Evolutionary conservation across 2,329 filamentous ascomycete genomes (phyloP).

Genomic region (Colletotrichum shisoi): DNA sequence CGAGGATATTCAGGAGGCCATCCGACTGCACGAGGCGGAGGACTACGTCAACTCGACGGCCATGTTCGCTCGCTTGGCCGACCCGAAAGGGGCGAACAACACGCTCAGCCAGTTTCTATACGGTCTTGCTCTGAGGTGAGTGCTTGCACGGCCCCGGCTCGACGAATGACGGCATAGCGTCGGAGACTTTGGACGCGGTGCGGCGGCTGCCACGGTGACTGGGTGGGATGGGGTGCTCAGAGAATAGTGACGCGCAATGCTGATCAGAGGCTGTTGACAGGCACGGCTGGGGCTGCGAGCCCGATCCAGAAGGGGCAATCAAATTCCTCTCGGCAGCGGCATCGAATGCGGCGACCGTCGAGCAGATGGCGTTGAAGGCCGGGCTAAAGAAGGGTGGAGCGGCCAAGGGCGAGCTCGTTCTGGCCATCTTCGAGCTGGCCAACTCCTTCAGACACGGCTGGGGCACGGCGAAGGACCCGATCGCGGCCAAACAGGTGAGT

Average conservation of each 20-base stretch:
- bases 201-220: slow-evolving; percentile 15
- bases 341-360: slow-evolving; percentile 86
- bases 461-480: slow-evolving; percentile 85
- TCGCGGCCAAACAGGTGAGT: slow-evolving; percentile 77
- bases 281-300: slow-evolving; percentile 89
- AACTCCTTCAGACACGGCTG: slow-evolving; percentile 95
- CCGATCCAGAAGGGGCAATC: slow-evolving; percentile 76
- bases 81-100: slow-evolving; percentile 86
- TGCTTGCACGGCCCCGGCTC: slow-evolving; percentile 41
- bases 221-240: not conserved
- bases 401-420: slow-evolving; percentile 93
- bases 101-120: slow-evolving; percentile 95
- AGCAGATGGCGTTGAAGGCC: slow-evolving; percentile 82
- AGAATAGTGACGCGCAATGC: slow-evolving; percentile 7
- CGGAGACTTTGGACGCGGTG: not conserved
- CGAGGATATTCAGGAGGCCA: slow-evolving; percentile 91
- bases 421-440: slow-evolving; percentile 94
- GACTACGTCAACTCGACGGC: slow-evolving; percentile 80
- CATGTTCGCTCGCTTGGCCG: slow-evolving; percentile 84
- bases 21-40: slow-evolving; percentile 86
- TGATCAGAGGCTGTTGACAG: slow-evolving; percentile 55
- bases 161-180: slow-evolving; percentile 16
- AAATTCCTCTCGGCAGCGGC: slow-evolving; percentile 88
- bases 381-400: slow-evolving; percentile 92
- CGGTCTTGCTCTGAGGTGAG: slow-evolving; percentile 84